Percentiles rank a stretch among this genome's conserved stretches.
Evolutionary conservation across 768 basidiomycete genomes (phyloP).

Genomic region (Boletus fagicola): DNA sequence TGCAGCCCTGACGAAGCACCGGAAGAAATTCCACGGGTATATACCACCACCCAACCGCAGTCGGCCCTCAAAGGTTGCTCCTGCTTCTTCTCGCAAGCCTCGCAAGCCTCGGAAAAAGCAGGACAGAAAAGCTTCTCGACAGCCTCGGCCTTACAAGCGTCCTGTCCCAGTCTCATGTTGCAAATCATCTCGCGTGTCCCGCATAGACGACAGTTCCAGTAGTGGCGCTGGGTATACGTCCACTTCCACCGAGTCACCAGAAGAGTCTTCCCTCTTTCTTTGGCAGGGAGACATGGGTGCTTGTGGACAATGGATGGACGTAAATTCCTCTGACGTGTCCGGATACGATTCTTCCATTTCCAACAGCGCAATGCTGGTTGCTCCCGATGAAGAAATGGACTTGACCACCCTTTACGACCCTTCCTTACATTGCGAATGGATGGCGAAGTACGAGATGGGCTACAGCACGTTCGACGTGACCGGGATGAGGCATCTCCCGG

Average conservation of each 20-base stretch:
- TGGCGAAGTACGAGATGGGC: slow-evolving; percentile 2
- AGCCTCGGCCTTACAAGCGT: background rate
- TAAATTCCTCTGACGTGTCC: background rate
- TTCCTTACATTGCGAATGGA: slow-evolving; percentile 8
- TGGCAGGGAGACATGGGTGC: background rate
- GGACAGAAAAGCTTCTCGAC: background rate
- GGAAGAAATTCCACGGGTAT: slow-evolving; percentile 22
- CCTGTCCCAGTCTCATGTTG: background rate
- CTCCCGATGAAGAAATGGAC: background rate
- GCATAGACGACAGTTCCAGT: background rate
- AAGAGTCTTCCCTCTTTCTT: background rate
- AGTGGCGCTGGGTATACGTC: background rate
- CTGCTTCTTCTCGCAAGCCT: background rate
- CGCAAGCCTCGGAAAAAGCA: background rate
- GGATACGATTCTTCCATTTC: background rate
- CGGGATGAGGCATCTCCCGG: background rate
- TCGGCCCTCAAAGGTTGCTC: background rate
- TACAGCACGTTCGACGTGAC: background rate
- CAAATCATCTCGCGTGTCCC: background rate
- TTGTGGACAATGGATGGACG: background rate
- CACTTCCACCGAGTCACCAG: background rate
- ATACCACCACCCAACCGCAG: slow-evolving; percentile 10
- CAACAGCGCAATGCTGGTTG: background rate
- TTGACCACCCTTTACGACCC: background rate
- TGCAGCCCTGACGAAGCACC: slow-evolving; percentile 25